Conservation (phyloP, 2,329 filamentous ascomycete species). For the Gnomoniopsis sp. region DNA sequence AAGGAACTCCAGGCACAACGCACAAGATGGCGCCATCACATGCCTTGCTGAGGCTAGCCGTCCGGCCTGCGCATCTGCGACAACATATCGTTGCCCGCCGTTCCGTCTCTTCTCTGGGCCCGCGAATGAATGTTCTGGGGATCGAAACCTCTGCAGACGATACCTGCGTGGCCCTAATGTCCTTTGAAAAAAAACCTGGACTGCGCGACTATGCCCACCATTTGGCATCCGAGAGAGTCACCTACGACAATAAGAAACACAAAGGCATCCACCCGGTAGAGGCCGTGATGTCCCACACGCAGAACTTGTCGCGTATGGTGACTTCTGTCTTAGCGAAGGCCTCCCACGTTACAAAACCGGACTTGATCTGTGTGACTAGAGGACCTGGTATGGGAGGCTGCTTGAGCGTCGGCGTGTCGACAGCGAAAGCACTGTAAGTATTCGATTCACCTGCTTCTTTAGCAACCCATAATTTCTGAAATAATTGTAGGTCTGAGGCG, state of each 20-base stretch:
- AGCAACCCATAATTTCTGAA: background rate
- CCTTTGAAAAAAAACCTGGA: constrained; percentile 48
- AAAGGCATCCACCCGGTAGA: constrained; percentile 76
- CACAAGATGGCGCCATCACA: constrained; percentile 4
- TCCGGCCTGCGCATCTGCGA: background rate
- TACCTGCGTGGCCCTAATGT: constrained; percentile 79
- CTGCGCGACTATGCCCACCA: constrained; percentile 47
- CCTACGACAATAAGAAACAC: constrained; percentile 72
- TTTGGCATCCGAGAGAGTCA: constrained; percentile 77
- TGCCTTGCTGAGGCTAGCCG: background rate
- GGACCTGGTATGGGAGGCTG: constrained; percentile 86
- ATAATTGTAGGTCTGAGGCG: background rate
- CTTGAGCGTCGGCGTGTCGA: constrained; percentile 73
- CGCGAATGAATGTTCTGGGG: constrained; percentile 45
- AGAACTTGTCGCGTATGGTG: constrained; percentile 66
- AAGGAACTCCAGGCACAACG: background rate
- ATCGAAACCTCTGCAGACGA: constrained; percentile 91
- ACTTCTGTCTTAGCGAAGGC: constrained; percentile 54
- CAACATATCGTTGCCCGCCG: background rate
- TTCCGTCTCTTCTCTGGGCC: background rate
- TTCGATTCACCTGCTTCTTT: background rate
- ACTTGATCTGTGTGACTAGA: constrained; percentile 85
- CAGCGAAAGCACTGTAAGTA: constrained; percentile 50
- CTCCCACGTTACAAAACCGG: constrained; percentile 50
- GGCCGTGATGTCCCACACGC: constrained; percentile 73